phyloP scores from a whole-genome alignment of 1,139 yeast genomes.

The Yamadazyma diddensiae region DNA sequence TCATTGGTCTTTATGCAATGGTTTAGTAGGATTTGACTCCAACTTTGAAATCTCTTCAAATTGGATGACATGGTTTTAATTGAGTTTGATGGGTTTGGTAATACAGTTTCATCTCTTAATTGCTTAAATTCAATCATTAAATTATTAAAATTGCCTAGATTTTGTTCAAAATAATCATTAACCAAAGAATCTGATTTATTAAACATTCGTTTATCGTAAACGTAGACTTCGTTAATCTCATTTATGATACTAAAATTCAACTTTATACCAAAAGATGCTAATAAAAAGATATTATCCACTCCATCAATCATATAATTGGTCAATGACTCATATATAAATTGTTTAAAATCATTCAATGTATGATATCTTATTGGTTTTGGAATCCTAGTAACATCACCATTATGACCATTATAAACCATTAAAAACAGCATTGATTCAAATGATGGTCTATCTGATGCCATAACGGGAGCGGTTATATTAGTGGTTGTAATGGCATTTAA shows the following conservation, averaged over 20 bases:
- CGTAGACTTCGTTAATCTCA: constrained; percentile 50
- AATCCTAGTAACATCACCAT: constrained; percentile 30
- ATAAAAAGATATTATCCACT: constrained; percentile 51
- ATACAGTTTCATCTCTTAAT: constrained; percentile 1
- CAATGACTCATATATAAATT: constrained; percentile 31
- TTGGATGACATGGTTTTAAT: constrained; percentile 21
- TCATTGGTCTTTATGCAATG: constrained; percentile 21
- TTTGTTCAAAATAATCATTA: constrained; percentile 14
- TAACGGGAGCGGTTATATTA: constrained; percentile 1
- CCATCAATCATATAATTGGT: constrained; percentile 29
- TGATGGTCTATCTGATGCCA: constrained; percentile 3
- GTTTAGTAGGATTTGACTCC: constrained; percentile 26
- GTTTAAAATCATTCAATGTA: constrained; percentile 43
- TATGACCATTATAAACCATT: constrained; percentile 40
- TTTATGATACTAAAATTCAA: constrained; percentile 50
- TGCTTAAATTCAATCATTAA: constrained; percentile 10
- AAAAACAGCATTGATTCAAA: constrained; percentile 23
- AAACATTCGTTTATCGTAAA: constrained; percentile 58
- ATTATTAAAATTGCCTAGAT: constrained; percentile 12
- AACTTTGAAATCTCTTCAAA: constrained; percentile 24
- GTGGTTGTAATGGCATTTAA: constrained; percentile 3
- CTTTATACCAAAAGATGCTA: constrained; percentile 64
- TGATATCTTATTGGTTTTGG: constrained; percentile 47
- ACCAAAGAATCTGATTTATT: constrained; percentile 11
- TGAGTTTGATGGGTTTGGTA: neutral